Percentiles rank a stretch among this genome's conserved stretches.
Evolutionary conservation across 768 basidiomycete genomes (phyloP).

Genomic region (Suillus lakei): DNA sequence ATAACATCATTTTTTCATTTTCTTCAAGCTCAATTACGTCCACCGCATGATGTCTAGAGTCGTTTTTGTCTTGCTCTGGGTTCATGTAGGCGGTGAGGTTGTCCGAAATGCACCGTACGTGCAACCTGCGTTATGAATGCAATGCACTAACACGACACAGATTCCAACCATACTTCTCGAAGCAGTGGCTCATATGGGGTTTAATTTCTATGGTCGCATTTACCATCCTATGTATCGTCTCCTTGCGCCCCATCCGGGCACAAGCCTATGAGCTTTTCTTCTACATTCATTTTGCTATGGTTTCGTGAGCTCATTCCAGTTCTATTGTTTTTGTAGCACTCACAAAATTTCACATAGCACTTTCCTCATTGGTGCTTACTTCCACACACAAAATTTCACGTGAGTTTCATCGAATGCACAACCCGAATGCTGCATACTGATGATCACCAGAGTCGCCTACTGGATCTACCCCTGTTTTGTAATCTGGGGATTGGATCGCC

Average conservation of each 20-base stretch:
- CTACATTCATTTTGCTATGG: constrained; percentile 47
- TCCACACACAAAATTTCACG: constrained; percentile 27
- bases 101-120: constrained; percentile 5
- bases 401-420: not conserved
- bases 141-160: constrained; percentile 3
- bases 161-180: constrained; percentile 11
- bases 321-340: not conserved
- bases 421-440: not conserved
- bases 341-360: constrained; percentile 24
- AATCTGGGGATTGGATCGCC: constrained; percentile 57
- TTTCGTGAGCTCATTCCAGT: constrained; percentile 31
- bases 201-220: constrained; percentile 42
- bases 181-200: constrained; percentile 30
- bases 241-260: constrained; percentile 51
- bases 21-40: constrained; percentile 34
- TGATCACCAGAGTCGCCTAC: constrained; percentile 18
- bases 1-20: not conserved
- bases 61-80: constrained; percentile 49
- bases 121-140: not conserved
- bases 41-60: constrained; percentile 53
- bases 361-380: constrained; percentile 36
- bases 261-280: constrained; percentile 54
- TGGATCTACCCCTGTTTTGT: constrained; percentile 54
- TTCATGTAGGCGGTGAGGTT: constrained; percentile 51
- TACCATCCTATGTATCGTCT: constrained; percentile 45